phyloP scores from a whole-genome alignment of 345 rosid genomes.

The Schrenkiella parvula region DNA sequence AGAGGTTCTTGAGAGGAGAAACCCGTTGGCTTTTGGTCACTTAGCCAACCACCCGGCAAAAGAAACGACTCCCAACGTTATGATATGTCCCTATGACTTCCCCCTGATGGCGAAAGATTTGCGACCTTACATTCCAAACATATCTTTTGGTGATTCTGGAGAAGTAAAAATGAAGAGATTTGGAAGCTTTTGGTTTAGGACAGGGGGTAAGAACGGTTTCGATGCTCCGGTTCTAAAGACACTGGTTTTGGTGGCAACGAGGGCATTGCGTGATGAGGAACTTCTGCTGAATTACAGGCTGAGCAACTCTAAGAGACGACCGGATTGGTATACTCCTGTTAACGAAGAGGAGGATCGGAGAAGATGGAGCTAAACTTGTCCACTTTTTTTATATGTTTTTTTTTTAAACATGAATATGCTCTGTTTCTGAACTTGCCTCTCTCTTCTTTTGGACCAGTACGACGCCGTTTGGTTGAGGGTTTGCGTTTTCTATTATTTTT shows the following conservation, averaged over 20 bases:
- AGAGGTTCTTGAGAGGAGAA: constrained; percentile 74
- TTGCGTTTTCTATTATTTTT: not conserved
- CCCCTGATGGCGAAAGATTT: constrained; percentile 56
- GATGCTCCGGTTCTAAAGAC: constrained; percentile 53
- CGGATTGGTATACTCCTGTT: constrained; percentile 85
- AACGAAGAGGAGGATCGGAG: constrained; percentile 90
- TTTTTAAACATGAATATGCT: not conserved
- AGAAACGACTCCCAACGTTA: constrained; percentile 74
- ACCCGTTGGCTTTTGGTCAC: constrained; percentile 89
- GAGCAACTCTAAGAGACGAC: constrained; percentile 76
- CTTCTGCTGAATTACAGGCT: constrained; percentile 78
- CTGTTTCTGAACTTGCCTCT: not conserved
- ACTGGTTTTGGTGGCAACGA: constrained; percentile 77
- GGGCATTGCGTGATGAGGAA: constrained; percentile 64
- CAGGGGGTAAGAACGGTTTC: constrained; percentile 34
- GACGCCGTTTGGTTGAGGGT: not conserved
- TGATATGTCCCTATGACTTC: constrained; percentile 85
- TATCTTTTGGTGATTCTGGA: constrained; percentile 58
- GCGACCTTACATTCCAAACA: constrained; percentile 76
- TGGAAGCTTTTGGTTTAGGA: constrained; percentile 91
- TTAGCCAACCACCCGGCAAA: constrained; percentile 83
- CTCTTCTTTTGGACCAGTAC: not conserved
- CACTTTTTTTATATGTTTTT: not conserved
- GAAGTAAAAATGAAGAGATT: constrained; percentile 75
- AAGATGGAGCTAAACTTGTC: constrained; percentile 69